Conservation (phyloP, 345 rosid genomes). For the Eucalyptus cloeziana region DNA sequence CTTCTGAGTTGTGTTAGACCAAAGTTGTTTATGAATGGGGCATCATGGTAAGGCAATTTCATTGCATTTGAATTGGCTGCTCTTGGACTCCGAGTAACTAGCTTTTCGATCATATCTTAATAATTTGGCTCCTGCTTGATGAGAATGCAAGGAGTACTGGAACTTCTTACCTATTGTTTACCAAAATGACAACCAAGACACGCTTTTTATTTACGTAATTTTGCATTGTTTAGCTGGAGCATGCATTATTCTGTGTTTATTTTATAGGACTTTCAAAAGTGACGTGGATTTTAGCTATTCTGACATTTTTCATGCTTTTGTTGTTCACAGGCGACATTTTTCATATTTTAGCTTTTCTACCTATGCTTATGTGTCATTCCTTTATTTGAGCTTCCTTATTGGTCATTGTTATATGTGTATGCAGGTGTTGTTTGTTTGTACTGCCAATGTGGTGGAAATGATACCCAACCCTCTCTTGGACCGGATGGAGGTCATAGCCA, state of each 20-base stretch:
- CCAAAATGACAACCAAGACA: background rate
- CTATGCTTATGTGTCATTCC: background rate
- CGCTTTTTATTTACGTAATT: background rate
- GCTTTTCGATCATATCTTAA: background rate
- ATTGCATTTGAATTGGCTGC: background rate
- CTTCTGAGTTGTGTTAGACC: background rate
- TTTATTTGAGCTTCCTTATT: background rate
- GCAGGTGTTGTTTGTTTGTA: conserved; percentile 98
- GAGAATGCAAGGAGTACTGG: background rate
- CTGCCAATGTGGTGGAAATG: conserved; percentile 92
- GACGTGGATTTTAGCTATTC: background rate
- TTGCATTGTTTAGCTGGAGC: background rate
- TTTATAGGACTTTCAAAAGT: background rate
- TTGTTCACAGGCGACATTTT: background rate
- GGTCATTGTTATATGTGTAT: background rate
- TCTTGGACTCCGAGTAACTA: background rate
- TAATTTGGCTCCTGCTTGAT: background rate
- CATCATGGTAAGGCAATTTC: background rate
- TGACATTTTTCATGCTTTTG: background rate
- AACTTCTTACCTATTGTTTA: background rate
- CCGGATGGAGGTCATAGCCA: conserved; percentile 96
- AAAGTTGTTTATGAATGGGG: background rate
- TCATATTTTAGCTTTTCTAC: too few relatives aligned
- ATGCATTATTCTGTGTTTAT: background rate
- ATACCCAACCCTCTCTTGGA: conserved; percentile 98